Percentiles rank a stretch among this genome's conserved stretches.
Evolutionary conservation across 352 stramenopile genomes (phyloP).

Genomic region (Phytopythium boreale): DNA sequence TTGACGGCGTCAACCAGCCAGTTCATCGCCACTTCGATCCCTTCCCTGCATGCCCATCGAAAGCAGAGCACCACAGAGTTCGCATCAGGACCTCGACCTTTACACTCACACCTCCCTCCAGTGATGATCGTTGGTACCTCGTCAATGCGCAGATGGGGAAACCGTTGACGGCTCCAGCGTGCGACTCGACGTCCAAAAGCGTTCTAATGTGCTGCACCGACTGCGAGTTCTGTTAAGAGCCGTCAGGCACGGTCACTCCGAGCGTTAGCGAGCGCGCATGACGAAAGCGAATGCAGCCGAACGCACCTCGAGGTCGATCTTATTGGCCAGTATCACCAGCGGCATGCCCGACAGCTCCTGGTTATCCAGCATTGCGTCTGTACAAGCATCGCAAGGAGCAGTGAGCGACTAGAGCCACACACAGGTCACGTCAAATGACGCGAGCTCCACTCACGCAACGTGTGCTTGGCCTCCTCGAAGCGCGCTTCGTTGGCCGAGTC

Average conservation of each 20-base stretch:
- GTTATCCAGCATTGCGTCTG: constrained; percentile 79
- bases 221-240: constrained; percentile 24
- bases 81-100: neutral
- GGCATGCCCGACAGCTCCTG: constrained; percentile 78
- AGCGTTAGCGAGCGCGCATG: neutral
- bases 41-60: constrained; percentile 33
- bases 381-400: constrained; percentile 3
- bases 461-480: constrained; percentile 89
- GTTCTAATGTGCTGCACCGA: constrained; percentile 37
- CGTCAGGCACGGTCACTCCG: neutral
- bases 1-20: constrained; percentile 76
- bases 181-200: constrained; percentile 38
- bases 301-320: constrained; percentile 78
- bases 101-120: neutral
- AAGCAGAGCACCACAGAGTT: constrained; percentile 1
- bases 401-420: neutral
- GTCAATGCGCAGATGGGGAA: constrained; percentile 65
- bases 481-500: constrained; percentile 81
- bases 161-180: constrained; percentile 35
- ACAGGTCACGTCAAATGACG: neutral
- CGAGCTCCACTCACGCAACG: constrained; percentile 51
- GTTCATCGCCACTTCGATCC: constrained; percentile 66
- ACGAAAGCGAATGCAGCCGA: neutral
- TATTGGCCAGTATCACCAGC: constrained; percentile 89
- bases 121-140: constrained; percentile 16